Conservation (phyloP, 83 land plant genomes). For the Thuja plicata region DNA sequence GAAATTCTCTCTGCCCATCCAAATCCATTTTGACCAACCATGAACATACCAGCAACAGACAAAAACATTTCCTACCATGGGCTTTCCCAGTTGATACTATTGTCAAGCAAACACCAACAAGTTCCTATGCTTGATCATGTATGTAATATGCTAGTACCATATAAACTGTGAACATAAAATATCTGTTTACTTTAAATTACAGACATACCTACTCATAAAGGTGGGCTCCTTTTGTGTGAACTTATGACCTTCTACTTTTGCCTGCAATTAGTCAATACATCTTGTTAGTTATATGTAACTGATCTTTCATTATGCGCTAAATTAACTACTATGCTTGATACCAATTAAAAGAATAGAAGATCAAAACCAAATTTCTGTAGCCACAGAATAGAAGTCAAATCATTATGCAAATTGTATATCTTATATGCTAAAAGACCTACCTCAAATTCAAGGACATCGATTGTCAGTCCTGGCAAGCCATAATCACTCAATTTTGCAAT, state of each 20-base stretch:
- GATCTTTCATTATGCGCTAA: background rate
- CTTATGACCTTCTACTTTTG: background rate
- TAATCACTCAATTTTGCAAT: slow-evolving; percentile 65
- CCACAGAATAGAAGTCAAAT: background rate
- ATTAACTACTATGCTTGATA: background rate
- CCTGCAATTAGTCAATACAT: slow-evolving; percentile 2
- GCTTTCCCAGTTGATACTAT: background rate
- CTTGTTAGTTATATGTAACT: background rate
- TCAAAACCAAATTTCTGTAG: background rate
- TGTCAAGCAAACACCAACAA: background rate
- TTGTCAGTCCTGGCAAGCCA: slow-evolving; percentile 44
- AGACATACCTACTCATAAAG: background rate
- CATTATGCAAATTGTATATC: background rate
- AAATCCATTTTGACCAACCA: background rate
- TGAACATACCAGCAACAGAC: background rate
- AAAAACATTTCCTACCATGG: background rate
- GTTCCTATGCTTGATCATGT: background rate
- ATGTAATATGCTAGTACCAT: background rate
- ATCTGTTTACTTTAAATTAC: background rate
- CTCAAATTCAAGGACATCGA: slow-evolving; percentile 22
- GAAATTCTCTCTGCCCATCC: no score
- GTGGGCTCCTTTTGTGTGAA: slow-evolving; percentile 6
- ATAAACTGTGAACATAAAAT: background rate
- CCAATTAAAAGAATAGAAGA: background rate
- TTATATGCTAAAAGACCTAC: background rate